Evolutionary conservation across 2,329 filamentous ascomycete species (phyloP).

Genomic region (Camillea tinctor): DNA sequence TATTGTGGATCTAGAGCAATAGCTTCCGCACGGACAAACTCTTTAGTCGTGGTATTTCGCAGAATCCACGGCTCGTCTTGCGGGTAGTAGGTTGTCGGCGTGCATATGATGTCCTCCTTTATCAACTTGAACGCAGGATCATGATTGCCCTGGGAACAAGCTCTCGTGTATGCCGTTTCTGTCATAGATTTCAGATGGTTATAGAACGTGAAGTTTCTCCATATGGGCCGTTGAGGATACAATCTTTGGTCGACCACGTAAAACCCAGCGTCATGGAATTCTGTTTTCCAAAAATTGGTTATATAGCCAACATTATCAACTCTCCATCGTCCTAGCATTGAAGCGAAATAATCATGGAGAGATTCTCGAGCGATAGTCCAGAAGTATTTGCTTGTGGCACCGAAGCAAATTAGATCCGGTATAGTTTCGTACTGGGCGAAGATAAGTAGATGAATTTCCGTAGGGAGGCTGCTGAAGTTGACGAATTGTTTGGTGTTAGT

Average conservation of each 20-base stretch:
- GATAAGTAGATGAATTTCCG: conserved; percentile 11
- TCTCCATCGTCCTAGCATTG: conserved; percentile 28
- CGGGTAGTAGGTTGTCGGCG: conserved; percentile 22
- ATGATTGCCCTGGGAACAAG: too few species aligned
- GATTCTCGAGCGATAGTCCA: conserved; percentile 2
- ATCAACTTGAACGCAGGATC: not conserved
- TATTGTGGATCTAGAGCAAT: conserved; percentile 25
- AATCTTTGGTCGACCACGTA: conserved; percentile 16
- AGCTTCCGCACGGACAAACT: conserved; percentile 30
- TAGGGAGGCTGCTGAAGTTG: conserved; percentile 7
- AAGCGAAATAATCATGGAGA: conserved; percentile 16
- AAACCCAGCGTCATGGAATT: conserved; percentile 16
- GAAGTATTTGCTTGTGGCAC: conserved; percentile 11
- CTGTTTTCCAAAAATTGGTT: conserved; percentile 16
- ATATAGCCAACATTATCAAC: conserved; percentile 30
- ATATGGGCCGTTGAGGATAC: too few species aligned
- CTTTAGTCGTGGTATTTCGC: conserved; percentile 32
- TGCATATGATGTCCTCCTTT: not conserved
- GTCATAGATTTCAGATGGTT: too few species aligned
- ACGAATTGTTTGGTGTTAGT: not conserved
- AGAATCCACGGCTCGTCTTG: conserved; percentile 31
- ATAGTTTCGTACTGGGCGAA: conserved; percentile 6
- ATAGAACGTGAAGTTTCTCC: too few species aligned
- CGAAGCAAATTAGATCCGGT: conserved; percentile 5
- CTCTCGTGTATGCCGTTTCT: not conserved